A percentile compares a stretch with the other conserved stretches of the same genome.
Conservation (phyloP, 2,329 filamentous ascomycete species). For the Coleophoma eucalyptorum region DNA sequence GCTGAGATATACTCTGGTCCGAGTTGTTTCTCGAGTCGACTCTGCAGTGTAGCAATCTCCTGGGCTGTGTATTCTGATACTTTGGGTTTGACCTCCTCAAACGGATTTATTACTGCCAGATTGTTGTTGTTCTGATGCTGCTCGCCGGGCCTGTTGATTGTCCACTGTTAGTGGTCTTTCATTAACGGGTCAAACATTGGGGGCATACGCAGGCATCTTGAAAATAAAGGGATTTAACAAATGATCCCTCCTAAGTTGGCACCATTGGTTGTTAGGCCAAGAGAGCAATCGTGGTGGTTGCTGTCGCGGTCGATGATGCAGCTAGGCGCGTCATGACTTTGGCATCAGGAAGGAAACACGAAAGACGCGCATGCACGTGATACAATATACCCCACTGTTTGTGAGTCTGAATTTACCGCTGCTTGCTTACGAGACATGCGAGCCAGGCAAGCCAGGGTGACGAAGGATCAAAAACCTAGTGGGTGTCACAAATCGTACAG, state of each 20-base stretch:
- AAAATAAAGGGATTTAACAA: constrained; percentile 4
- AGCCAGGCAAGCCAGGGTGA: too few relatives aligned
- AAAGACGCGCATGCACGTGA: not conserved
- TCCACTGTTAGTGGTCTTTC: not conserved
- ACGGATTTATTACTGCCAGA: constrained; percentile 67
- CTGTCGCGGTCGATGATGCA: constrained; percentile 4
- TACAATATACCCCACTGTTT: too few relatives aligned
- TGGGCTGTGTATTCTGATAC: constrained; percentile 82
- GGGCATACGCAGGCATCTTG: constrained; percentile 43
- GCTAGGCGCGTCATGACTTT: not conserved
- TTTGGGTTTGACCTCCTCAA: constrained; percentile 65
- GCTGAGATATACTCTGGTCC: constrained; percentile 95
- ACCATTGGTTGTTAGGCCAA: constrained; percentile 12
- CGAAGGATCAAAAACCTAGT: too few relatives aligned
- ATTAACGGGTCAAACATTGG: not conserved
- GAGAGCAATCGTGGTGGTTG: constrained; percentile 4
- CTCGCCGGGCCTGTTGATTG: constrained; percentile 56
- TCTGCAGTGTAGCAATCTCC: constrained; percentile 84
- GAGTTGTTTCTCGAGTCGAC: constrained; percentile 84
- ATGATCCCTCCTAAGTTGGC: not conserved
- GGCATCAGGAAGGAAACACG: not conserved
- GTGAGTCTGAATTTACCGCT: too few relatives aligned
- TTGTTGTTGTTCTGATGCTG: constrained; percentile 44
- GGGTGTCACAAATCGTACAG: too few relatives aligned
- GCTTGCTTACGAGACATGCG: too few relatives aligned